A percentile compares a stretch with the other conserved stretches of the same genome.
Evolutionary conservation across 768 basidiomycete genomes (phyloP).

Genomic region (Boletus edulis): DNA sequence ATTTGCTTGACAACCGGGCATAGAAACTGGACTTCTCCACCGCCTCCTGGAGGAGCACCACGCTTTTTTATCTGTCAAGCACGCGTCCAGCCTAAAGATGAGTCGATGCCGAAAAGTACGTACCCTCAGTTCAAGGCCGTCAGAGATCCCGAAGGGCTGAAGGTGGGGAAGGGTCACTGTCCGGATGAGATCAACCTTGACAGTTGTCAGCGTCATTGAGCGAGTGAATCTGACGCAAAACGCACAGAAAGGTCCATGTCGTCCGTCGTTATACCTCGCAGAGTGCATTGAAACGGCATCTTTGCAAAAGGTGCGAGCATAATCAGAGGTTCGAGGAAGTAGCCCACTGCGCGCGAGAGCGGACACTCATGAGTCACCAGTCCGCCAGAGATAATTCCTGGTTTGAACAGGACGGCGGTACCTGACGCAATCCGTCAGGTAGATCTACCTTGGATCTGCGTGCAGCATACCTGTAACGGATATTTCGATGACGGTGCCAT

Average conservation of each 20-base stretch:
- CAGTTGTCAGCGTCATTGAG: neutral
- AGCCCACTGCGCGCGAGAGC: slow-evolving; percentile 84
- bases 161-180: slow-evolving; percentile 91
- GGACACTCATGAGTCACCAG: slow-evolving; percentile 83
- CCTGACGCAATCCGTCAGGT: slow-evolving; percentile 43
- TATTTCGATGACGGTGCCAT: slow-evolving; percentile 94
- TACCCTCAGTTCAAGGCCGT: slow-evolving; percentile 87
- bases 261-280: slow-evolving; percentile 91
- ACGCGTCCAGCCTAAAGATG: neutral
- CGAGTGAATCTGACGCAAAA: slow-evolving; percentile 13
- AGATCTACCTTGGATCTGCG: neutral
- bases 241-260: slow-evolving; percentile 87
- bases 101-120: slow-evolving; percentile 13
- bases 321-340: slow-evolving; percentile 88
- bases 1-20: slow-evolving; percentile 90
- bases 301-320: slow-evolving; percentile 94
- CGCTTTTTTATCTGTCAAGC: slow-evolving; percentile 82
- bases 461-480: slow-evolving; percentile 78
- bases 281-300: slow-evolving; percentile 73
- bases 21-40: slow-evolving; percentile 91
- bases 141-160: slow-evolving; percentile 85
- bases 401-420: slow-evolving; percentile 88
- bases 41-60: slow-evolving; percentile 88
- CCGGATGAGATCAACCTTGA: slow-evolving; percentile 80
- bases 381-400: slow-evolving; percentile 89